Evolutionary conservation across 805 yeast genomes (phyloP).

Genomic region (Tetrapisispora phaffii): DNA sequence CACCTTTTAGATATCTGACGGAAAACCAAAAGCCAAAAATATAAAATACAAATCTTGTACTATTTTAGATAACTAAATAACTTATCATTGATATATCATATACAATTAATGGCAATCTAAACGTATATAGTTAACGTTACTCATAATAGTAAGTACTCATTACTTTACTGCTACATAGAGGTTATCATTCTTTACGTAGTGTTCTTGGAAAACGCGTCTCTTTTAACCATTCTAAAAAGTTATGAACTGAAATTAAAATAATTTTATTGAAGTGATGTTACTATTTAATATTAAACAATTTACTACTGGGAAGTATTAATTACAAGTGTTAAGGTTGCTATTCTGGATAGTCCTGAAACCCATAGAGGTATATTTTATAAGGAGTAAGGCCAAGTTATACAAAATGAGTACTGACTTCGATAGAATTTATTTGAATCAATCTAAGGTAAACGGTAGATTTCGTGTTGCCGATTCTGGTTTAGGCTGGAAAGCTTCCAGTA

Average conservation of each 20-base stretch:
- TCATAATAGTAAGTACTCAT: no score
- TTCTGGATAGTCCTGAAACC: no score
- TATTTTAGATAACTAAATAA: no score
- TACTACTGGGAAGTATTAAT: neutral
- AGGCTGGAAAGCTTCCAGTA: conserved; percentile 75
- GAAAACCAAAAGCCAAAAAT: no score
- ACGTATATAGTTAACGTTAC: no score
- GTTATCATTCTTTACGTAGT: neutral
- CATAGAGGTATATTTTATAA: no score
- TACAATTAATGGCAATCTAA: no score
- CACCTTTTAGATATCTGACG: no score
- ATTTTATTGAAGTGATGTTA: neutral
- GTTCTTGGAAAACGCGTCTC: neutral
- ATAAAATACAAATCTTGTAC: no score
- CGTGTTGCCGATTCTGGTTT: conserved; percentile 94
- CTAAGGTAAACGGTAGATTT: conserved; percentile 74
- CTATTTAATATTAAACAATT: neutral
- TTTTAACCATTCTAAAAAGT: neutral
- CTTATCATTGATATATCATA: no score
- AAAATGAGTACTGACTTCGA: conserved; percentile 63
- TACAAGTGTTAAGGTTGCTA: no score
- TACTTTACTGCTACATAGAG: neutral
- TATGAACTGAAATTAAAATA: neutral
- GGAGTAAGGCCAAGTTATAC: no score
- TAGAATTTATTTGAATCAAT: conserved; percentile 80